Evolutionary conservation across 169 alveolate genomes (phyloP).

Genomic region (Besnoitia besnoiti): DNA sequence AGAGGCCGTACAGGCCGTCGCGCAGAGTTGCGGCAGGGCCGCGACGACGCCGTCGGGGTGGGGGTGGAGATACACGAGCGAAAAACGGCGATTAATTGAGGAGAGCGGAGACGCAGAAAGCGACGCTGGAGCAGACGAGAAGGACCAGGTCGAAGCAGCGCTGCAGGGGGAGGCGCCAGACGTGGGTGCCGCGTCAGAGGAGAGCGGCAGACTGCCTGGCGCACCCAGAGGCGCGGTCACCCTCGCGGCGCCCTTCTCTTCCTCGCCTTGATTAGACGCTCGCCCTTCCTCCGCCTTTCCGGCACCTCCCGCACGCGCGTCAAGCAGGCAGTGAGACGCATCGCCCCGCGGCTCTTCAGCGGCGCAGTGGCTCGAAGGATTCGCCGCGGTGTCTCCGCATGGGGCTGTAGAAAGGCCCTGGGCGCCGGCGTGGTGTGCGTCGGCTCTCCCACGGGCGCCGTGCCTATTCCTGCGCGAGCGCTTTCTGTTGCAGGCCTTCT

Average conservation of each 20-base stretch:
- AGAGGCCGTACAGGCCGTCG: not conserved
- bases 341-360: not conserved
- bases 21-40: slow-evolving; percentile 5
- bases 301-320: not conserved
- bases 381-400: not conserved
- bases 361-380: not conserved
- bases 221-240: not conserved
- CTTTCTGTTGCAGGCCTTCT: not conserved
- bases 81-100: not conserved
- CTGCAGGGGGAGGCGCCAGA: not conserved
- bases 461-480: not conserved
- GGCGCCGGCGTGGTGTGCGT: not conserved
- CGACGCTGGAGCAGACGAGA: not conserved
- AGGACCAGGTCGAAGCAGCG: not conserved
- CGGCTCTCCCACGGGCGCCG: not conserved
- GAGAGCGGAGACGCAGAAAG: not conserved
- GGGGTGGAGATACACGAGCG: slow-evolving; percentile 35
- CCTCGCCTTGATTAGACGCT: not conserved
- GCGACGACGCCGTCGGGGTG: slow-evolving; percentile 18
- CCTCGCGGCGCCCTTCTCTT: not conserved
- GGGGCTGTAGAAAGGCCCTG: not conserved
- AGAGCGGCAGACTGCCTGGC: not conserved
- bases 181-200: not conserved
- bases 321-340: not conserved
- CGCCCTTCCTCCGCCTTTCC: not conserved